Base-by-base conservation (phyloP, 805 yeast species). In the Candida odintsovae region DNA sequence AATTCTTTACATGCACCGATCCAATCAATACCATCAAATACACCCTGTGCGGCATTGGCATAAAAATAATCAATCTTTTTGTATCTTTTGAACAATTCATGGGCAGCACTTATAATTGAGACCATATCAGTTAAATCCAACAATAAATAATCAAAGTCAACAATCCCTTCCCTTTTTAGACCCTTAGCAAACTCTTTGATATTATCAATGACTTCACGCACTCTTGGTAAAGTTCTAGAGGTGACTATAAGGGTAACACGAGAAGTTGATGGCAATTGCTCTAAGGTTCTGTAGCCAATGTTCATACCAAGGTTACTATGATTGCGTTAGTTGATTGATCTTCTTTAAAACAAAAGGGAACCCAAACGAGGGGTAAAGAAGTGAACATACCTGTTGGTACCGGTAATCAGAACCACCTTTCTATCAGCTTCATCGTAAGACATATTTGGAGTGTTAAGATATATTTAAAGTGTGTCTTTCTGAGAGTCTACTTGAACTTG, bases 91-190 rank as follows among this genome's bases (percentile, higher is more conserved):
- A 67, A 66, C 50, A 94, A 65, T 46, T 89, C 96, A 54, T 83
- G 75, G 46, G 78, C 78, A 0, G 95, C 96, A 23, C 77, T 74
- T 25, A 87, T 68, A 13, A 90, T 77, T 1, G 96, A 86, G 10
- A 88, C 83, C 96, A 90, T 89, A 57, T 86, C 80, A 12, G 90
- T 77, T 63, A 92, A 90, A 62, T 94, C 98, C n/a, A 94, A 81
- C 42, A 94, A 68, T 2, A 90, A 59, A 57, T 94, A 94, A 66
- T 94, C 99, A 59, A 83, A 92, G 59, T 88, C 95, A 6, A 90
- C 73, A 25, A 73, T 69, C 0, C 82, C 86, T 2, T 67, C 62
- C 40, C 88, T 72, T n/a, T 66, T 56, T 4, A 59, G 47, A 40
- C 65, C 66, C 4, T 62, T 60, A 4, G 64, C 73, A 61, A 72